Base-by-base conservation (phyloP, 371 early-diverging fungal genomes). In the Saksenaea vasiformis region DNA sequence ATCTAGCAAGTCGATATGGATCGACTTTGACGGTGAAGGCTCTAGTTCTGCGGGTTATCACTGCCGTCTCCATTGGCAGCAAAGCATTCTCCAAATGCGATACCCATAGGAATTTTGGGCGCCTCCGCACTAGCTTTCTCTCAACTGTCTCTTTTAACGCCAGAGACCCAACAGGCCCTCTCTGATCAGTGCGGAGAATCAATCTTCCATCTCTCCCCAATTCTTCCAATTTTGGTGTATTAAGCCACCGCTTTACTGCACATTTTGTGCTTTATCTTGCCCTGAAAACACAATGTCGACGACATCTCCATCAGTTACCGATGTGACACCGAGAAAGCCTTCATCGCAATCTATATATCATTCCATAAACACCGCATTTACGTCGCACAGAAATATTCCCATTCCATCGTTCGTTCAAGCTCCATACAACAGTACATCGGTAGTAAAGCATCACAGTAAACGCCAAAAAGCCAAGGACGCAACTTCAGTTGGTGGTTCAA, bases 401-500 rank as follows among this genome's bases (percentile, higher is more conserved):
- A 47, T 47, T 22, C 51, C 51, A 17, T 22, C 51, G 0, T 47
- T 47, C 24, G 26, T 47, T 2, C 51, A 47, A 22, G 22, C 26
- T 4, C 51, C 51, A 17, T 47, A 47, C 51, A 47, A 47, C 10
- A 47, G 51, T 22, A 47, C 51, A 0, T 22, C 22, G 10, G 51
- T 22, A 5, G 51, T 22, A 47, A 47, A 47, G 58, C 58, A 59
- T 24, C 67, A 64, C 39, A 72, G 41, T 65, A 76, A 71, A 70
- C 72, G 65, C 63, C 66, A 59, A 67, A 74, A 67, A 69, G 82
- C 78, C 0, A 79, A 72, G 57, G 82, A 82, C 56, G 77, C 66
- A 14, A 82, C 87, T 10, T 80, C 85, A 0, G 83, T 87, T 5
- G 87, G 87, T 63, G 82, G 82, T 19, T 76, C 84, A 24, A 85